Evolutionary conservation across 192 early-diverging fungal species (phyloP).

Genomic region (Coemansia biformis): DNA sequence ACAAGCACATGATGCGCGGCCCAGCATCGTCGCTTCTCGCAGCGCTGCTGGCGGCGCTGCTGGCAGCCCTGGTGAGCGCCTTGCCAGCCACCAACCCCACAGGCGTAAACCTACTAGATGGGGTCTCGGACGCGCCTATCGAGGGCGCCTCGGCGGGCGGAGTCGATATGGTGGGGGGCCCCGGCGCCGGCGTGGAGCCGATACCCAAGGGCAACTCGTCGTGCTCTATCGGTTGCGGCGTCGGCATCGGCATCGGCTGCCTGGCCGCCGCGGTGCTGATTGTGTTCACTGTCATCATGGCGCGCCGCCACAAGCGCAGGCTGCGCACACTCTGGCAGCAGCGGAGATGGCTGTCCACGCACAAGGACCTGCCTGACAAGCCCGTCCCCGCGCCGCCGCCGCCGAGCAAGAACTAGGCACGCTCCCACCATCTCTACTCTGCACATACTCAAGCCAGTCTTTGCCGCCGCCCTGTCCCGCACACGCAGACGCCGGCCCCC

Average conservation of each 20-base stretch:
- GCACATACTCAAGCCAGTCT: too few relatives aligned
- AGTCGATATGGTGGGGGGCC: slow-evolving; percentile 1
- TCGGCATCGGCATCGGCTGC: slow-evolving; percentile 45
- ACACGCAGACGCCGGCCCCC: too few relatives aligned
- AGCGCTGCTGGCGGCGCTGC: not conserved
- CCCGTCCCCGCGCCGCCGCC: slow-evolving; percentile 37
- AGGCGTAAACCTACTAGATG: too few relatives aligned
- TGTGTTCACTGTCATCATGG: slow-evolving; percentile 35
- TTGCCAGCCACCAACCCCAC: too few relatives aligned
- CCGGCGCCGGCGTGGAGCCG: not conserved
- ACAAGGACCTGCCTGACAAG: slow-evolving; percentile 45
- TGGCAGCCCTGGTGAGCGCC: too few relatives aligned
- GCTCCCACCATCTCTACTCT: not conserved
- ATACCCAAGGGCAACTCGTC: slow-evolving; percentile 11
- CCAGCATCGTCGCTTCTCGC: not conserved
- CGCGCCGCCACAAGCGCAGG: slow-evolving; percentile 37
- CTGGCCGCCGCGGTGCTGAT: slow-evolving; percentile 23
- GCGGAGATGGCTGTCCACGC: slow-evolving; percentile 35
- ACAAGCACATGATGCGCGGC: too few relatives aligned
- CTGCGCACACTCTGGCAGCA: slow-evolving; percentile 26
- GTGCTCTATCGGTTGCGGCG: slow-evolving; percentile 39
- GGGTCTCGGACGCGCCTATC: too few relatives aligned
- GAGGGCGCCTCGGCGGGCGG: not conserved
- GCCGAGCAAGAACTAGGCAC: slow-evolving; percentile 22
- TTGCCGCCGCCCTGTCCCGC: too few relatives aligned